These are phyloP conservation scores for Mediolabrus comicus DNA, from an alignment of 108 stramenopile genomes.

Conservation along the genomic window DNA sequence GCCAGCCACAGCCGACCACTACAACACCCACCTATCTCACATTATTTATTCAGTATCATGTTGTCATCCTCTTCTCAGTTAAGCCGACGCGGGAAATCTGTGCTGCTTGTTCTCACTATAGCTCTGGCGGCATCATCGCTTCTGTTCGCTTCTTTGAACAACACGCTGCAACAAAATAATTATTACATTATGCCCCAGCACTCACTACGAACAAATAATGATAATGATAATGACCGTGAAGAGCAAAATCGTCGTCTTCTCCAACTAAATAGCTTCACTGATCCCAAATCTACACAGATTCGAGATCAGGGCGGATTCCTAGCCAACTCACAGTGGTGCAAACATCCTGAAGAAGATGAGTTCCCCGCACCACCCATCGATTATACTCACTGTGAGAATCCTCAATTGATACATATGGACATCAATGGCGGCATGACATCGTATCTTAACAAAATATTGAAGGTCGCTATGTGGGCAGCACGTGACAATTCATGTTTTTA, in stretches of 20 bases:
- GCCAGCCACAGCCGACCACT: too few species aligned
- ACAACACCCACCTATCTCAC: too few species aligned
- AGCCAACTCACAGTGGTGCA: neutral
- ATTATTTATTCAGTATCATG: neutral
- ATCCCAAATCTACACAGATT: neutral
- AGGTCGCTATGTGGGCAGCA: slow-evolving; percentile 4
- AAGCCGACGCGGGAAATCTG: neutral
- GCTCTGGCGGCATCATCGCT: neutral
- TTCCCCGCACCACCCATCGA: neutral
- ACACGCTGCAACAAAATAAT: too few species aligned
- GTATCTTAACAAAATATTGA: slow-evolving; percentile 4
- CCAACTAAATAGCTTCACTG: neutral
- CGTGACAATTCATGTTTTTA: slow-evolving; percentile 6
- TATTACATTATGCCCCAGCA: neutral
- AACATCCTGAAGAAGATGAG: neutral
- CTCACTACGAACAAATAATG: neutral
- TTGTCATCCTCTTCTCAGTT: neutral
- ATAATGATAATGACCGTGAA: neutral
- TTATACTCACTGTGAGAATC: neutral
- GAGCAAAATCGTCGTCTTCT: neutral
- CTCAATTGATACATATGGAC: neutral
- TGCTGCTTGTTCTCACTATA: neutral
- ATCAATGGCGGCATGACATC: slow-evolving; percentile 6
- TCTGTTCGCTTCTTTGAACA: neutral
- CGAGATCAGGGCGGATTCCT: neutral